A percentile compares a stretch with the other conserved stretches of the same genome.
Evolutionary conservation across 1,139 yeast species (phyloP).

Genomic region (Kurtzmaniella quercitrusa): DNA sequence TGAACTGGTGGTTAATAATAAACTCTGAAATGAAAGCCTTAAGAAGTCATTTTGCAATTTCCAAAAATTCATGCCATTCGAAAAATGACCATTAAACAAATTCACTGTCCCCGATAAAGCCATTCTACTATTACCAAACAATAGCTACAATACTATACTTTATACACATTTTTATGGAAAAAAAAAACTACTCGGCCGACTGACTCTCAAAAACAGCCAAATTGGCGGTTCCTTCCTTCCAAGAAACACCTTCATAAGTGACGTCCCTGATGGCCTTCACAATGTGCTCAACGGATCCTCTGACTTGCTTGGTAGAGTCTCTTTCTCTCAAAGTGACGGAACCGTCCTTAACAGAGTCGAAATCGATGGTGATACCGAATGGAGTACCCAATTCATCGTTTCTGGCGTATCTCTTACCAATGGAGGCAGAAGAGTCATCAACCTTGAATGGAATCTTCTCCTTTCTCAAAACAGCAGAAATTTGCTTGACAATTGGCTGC

Average conservation of each 20-base stretch:
- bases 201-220: constrained; percentile 62
- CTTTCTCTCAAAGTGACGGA: constrained; percentile 97
- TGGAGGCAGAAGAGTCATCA: constrained; percentile 96
- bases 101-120: no score
- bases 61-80: no score
- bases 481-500: constrained; percentile 68
- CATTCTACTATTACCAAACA: no score
- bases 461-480: constrained; percentile 66
- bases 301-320: constrained; percentile 94
- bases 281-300: constrained; percentile 82
- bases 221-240: constrained; percentile 81
- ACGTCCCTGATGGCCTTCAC: constrained; percentile 74
- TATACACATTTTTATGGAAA: not conserved
- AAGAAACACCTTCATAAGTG: constrained; percentile 67
- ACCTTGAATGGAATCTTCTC: constrained; percentile 91
- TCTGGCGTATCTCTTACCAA: constrained; percentile 98
- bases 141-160: not conserved
- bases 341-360: constrained; percentile 85
- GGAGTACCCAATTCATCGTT: constrained; percentile 99
- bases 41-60: no score
- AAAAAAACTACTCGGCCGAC: constrained; percentile 18
- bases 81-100: no score
- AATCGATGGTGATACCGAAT: constrained; percentile 96
- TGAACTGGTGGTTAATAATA: no score
- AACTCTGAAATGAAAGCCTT: no score